Evolutionary conservation across 345 rosid species (phyloP), one percentile per base, ranked within the genome.

Genomic region (Gossypium herbaceum): DNA sequence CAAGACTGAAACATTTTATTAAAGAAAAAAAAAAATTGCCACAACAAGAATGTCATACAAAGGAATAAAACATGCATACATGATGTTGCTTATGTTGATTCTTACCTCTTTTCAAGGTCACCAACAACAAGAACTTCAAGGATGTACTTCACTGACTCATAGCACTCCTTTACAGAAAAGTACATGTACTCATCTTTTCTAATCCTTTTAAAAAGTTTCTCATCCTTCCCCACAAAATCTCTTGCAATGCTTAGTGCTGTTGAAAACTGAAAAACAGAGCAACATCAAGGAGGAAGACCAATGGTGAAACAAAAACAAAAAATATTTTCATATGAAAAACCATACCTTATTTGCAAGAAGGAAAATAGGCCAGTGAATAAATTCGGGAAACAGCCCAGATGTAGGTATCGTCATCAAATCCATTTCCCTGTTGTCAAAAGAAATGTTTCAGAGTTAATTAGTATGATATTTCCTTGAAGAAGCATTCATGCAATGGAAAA

Each of bases 321-420:
- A 73, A 27, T 56, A 45, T 16, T 59, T 72, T 7, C 12, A 44
- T 27, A 12, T 52, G 56, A 62, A 76, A 45, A 66, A 43, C 12
- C 45, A 68, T 80, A 94, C 98, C 97, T 94, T 88, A 84, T 88
- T 89, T 77, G 97, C 92, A 43, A 94, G 88, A 77, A 94, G 97
- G 81, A 94, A 94, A 78, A 94, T 86, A 16, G 98, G 98, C 98
- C 98, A 94, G 56, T 86, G 88, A 79, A 94, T 80, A 70, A 84
- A 83, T 80, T 87, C 95, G 34, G 83, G 80, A 65, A 88, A 79
- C 73, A 89, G 80, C 80, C 93, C 92, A 52, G 89, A 75, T 41
- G 94, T 84, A 13, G 95, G 91, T 65, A 94, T 94, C 7, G 75
- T 84, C 98, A 94, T 94, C 84, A 92, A 83, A 83, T 88, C 92